phyloP scores from a whole-genome alignment of 768 basidiomycete species.

The Tephrocybe sp. region DNA sequence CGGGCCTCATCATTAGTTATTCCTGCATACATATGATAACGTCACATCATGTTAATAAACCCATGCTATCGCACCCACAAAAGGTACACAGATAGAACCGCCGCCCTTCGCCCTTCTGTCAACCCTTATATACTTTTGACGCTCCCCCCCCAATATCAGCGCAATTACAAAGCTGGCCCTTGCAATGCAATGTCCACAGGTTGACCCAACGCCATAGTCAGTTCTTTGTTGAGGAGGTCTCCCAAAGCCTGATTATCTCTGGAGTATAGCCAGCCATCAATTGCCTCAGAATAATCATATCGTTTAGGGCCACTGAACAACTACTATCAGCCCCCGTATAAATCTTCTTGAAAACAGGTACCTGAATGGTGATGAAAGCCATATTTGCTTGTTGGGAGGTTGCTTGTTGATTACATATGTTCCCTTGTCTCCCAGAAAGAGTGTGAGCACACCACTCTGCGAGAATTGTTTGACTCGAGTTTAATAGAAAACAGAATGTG shows the following conservation, averaged over 20 bases:
- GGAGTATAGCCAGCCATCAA: conserved; percentile 72
- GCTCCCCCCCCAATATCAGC: too few relatives aligned
- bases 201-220: conserved; percentile 37
- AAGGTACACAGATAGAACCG: too few relatives aligned
- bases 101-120: too few relatives aligned
- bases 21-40: conserved; percentile 15
- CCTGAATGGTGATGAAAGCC: conserved; percentile 91
- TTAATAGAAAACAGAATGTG: conserved; percentile 1
- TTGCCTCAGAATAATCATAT: conserved; percentile 68
- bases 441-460: conserved; percentile 90
- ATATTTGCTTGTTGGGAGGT: conserved; percentile 96
- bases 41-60: conserved; percentile 5
- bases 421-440: conserved; percentile 70
- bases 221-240: conserved; percentile 66
- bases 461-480: neutral
- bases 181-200: conserved; percentile 30
- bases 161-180: conserved; percentile 20
- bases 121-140: too few relatives aligned
- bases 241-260: conserved; percentile 65
- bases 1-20: neutral
- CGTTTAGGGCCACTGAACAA: conserved; percentile 82
- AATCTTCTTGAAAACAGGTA: conserved; percentile 29
- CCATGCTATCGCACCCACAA: neutral
- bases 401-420: conserved; percentile 98
- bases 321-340: neutral